Percentiles rank a stretch among this genome's conserved stretches.
phyloP scores from a whole-genome alignment of 225 moss, liverwort and hornwort genomes.

The Lunularia cruciata region DNA sequence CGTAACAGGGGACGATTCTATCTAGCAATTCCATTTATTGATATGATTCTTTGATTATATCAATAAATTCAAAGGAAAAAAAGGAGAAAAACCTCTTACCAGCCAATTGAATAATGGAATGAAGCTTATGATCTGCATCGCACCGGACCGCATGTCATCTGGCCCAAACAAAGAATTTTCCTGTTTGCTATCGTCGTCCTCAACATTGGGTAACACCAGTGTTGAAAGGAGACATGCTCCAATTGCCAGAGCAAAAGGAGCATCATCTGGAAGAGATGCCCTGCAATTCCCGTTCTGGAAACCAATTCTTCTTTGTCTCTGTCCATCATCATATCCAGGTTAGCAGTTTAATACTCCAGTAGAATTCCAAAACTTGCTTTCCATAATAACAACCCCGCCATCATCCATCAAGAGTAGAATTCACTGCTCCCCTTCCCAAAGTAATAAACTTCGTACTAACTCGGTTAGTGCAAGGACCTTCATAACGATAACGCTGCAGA shows the following conservation, averaged over 20 bases:
- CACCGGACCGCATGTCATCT: conserved; percentile 86
- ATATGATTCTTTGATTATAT: no score
- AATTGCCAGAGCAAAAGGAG: conserved; percentile 56
- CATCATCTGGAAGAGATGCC: conserved; percentile 47
- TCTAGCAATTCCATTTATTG: no score
- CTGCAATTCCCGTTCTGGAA: conserved; percentile 23
- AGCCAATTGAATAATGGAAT: conserved; percentile 99
- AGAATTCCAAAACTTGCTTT: not conserved
- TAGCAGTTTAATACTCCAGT: not conserved
- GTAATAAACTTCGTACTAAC: not conserved
- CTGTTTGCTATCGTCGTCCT: conserved; percentile 43
- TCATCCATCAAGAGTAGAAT: not conserved
- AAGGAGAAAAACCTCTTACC: conserved; percentile 45
- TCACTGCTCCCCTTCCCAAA: no score
- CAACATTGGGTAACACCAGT: conserved; percentile 54
- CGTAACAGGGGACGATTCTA: no score
- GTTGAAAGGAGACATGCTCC: conserved; percentile 50
- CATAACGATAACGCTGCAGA: not conserved
- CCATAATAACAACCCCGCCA: no score
- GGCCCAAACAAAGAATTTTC: conserved; percentile 72
- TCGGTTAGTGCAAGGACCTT: no score
- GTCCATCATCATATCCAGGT: not conserved
- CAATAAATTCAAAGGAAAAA: not conserved
- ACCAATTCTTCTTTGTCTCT: not conserved
- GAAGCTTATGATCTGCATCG: conserved; percentile 97